A percentile compares a stretch with the other conserved stretches of the same genome.
These are phyloP conservation scores for Pythium oligandrum DNA, from an alignment of 352 stramenopile species.

Conservation along the genomic window DNA sequence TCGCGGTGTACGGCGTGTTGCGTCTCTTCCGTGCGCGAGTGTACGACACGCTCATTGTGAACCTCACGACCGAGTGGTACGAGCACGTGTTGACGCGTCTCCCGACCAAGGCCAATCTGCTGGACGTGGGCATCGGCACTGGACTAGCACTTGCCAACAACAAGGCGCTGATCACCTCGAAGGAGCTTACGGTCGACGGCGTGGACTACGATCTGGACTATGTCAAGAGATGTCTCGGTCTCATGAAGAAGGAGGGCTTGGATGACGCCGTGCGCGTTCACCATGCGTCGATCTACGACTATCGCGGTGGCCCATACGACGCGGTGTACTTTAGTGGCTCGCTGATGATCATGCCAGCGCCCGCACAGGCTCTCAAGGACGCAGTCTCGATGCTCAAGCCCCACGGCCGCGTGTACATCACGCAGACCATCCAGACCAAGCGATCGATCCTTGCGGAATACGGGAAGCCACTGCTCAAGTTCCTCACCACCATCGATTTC, in stretches of 20 bases:
- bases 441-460: conserved; percentile 59
- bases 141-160: conserved; percentile 68
- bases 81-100: conserved; percentile 66
- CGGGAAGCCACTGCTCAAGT: conserved; percentile 89
- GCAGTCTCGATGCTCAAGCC: conserved; percentile 55
- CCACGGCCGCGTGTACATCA: conserved; percentile 77
- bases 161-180: conserved; percentile 47
- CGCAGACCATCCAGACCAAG: conserved; percentile 89
- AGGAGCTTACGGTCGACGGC: conserved; percentile 74
- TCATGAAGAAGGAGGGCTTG: conserved; percentile 40
- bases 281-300: conserved; percentile 84
- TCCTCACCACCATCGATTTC: conserved; percentile 92
- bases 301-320: conserved; percentile 63
- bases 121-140: conserved; percentile 91
- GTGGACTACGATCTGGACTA: conserved; percentile 91
- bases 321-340: conserved; percentile 91
- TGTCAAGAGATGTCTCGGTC: conserved; percentile 55
- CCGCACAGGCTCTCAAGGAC: conserved; percentile 71
- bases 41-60: conserved; percentile 87
- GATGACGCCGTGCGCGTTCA: conserved; percentile 48
- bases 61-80: conserved; percentile 90
- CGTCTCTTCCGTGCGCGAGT: conserved; percentile 64
- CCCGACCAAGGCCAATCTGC: conserved; percentile 40
- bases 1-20: conserved; percentile 46
- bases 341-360: conserved; percentile 90